These are phyloP conservation scores for Macadamia integrifolia DNA, from an alignment of 164 flowering plant genomes.

Conservation along the genomic window DNA sequence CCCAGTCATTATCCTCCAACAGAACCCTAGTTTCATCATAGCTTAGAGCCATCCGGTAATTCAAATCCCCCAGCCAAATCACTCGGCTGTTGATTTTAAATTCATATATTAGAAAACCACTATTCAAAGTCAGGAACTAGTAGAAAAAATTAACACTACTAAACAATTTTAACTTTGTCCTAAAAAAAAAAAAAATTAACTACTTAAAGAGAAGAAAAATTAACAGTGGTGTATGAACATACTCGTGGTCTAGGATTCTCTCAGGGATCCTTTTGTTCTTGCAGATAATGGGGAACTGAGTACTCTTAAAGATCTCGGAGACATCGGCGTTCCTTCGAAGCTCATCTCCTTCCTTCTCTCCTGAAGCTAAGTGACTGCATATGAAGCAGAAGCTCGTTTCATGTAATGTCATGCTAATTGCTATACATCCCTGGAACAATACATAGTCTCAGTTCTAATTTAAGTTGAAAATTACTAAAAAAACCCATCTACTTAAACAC, in stretches of 20 bases:
- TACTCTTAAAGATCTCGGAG: conserved; percentile 63
- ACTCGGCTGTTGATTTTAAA: conserved; percentile 48
- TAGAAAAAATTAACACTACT: neutral
- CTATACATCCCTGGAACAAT: conserved; percentile 77
- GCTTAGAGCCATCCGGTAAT: conserved; percentile 75
- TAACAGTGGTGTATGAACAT: conserved; percentile 13
- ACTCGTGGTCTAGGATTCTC: conserved; percentile 83
- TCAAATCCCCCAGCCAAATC: conserved; percentile 93
- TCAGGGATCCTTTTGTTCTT: conserved; percentile 55
- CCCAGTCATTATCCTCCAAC: conserved; percentile 85
- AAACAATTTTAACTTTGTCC: too few relatives aligned
- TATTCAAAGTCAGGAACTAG: neutral
- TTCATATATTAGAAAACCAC: neutral
- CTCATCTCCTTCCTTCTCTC: conserved; percentile 96
- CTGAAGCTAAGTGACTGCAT: conserved; percentile 92
- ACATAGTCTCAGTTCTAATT: neutral
- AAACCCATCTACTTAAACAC: too few relatives aligned
- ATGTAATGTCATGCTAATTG: conserved; percentile 86
- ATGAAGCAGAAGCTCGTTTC: conserved; percentile 89
- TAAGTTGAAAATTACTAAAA: neutral
- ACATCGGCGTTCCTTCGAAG: conserved; percentile 77
- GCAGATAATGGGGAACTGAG: conserved; percentile 66
- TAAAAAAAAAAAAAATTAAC: too few relatives aligned
- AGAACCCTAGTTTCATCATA: conserved; percentile 63
- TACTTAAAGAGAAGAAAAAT: neutral